Evolutionary conservation across 176 grass and related monocot genomes (phyloP).

Genomic region (Coix lacrymajobi): DNA sequence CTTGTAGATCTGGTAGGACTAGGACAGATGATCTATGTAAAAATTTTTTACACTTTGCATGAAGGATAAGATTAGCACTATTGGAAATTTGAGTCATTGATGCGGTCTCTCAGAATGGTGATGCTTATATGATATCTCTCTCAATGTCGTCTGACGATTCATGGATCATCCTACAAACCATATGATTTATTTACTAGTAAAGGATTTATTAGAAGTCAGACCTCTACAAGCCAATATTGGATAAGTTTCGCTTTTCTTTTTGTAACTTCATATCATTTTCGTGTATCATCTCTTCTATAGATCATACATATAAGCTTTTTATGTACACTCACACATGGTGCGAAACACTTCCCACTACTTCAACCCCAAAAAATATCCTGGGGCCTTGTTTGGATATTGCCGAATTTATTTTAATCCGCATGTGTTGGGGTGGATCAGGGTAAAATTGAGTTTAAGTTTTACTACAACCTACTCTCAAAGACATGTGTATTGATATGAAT

Average conservation of each 20-base stretch:
- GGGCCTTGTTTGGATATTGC: too few relatives aligned
- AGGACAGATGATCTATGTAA: neutral
- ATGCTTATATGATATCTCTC: neutral
- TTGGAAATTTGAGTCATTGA: neutral
- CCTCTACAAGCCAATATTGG: neutral
- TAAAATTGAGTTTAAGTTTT: too few relatives aligned
- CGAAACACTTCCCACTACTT: neutral
- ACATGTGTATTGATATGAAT: too few relatives aligned
- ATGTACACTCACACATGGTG: neutral
- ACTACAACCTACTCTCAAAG: too few relatives aligned
- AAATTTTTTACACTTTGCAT: slow-evolving; percentile 29
- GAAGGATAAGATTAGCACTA: neutral
- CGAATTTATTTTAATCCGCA: too few relatives aligned
- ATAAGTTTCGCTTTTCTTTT: neutral
- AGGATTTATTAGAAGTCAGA: neutral
- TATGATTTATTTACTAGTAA: too few relatives aligned
- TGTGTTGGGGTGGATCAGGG: too few relatives aligned
- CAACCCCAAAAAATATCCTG: too few relatives aligned
- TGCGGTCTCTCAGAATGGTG: neutral
- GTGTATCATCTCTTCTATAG: neutral
- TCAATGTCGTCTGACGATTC: neutral
- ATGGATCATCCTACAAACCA: neutral
- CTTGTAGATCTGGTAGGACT: neutral
- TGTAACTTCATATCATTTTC: neutral
- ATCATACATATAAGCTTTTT: neutral